Percentiles rank a stretch among this genome's conserved stretches.
Conservation (phyloP, 1,284 basidiomycete species). For the Vanrija humicola region DNA sequence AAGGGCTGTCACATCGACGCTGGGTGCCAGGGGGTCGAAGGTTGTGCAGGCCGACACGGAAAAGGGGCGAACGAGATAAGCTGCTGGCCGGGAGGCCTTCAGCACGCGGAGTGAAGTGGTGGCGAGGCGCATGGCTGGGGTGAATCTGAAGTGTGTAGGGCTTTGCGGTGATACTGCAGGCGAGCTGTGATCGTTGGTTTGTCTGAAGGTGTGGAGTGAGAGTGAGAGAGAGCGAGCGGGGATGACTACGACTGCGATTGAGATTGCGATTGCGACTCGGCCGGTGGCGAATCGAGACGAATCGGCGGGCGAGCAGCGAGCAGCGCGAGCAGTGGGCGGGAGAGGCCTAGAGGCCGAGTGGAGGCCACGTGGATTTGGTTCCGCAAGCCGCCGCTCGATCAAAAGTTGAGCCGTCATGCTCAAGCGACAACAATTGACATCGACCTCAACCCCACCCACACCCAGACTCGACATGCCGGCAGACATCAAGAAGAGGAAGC, state of each 20-base stretch:
- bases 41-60: no score
- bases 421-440: background rate
- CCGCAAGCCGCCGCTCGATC: background rate
- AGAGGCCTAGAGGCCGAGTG: no score
- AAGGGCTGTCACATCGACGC: conserved; percentile 3
- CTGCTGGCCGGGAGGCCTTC: background rate
- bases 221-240: background rate
- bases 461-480: background rate
- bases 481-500: background rate
- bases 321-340: no score
- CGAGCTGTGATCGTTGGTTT: no score
- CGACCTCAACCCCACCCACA: no score
- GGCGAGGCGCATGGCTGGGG: no score
- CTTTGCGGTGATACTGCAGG: no score
- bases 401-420: background rate
- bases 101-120: background rate
- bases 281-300: no score
- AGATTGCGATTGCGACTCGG: background rate
- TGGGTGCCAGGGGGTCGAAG: conserved; percentile 3
- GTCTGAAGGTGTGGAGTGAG: background rate
- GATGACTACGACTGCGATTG: background rate
- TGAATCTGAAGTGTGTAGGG: no score
- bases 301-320: no score
- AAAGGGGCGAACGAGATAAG: no score
- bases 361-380: background rate